phyloP scores from a whole-genome alignment of 352 stramenopile species.

The Pythium diclinum region DNA sequence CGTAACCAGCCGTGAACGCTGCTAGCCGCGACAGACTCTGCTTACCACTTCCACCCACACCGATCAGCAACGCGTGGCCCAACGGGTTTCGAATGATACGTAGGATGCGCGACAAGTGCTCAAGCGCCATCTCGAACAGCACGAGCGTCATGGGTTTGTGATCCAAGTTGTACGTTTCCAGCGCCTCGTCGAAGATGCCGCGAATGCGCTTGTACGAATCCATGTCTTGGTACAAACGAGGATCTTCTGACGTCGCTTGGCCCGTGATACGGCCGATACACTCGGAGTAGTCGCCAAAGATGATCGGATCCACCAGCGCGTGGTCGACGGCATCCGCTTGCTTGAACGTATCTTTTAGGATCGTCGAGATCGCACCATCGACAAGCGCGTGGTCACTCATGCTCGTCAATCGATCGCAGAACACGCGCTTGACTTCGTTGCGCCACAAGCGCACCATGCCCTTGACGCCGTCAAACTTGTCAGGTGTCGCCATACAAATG shows the following conservation, averaged over 20 bases:
- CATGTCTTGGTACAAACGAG: slow-evolving; percentile 93
- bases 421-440: slow-evolving; percentile 93
- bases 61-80: slow-evolving; percentile 92
- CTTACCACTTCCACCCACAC: slow-evolving; percentile 93
- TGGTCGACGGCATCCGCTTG: slow-evolving; percentile 48
- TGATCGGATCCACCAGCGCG: slow-evolving; percentile 74
- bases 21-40: slow-evolving; percentile 92
- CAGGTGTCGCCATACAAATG: slow-evolving; percentile 90
- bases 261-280: slow-evolving; percentile 71
- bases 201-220: slow-evolving; percentile 89
- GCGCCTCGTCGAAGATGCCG: slow-evolving; percentile 90
- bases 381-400: slow-evolving; percentile 84
- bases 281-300: slow-evolving; percentile 93
- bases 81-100: slow-evolving; percentile 91
- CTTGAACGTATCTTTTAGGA: slow-evolving; percentile 74
- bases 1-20: slow-evolving; percentile 91
- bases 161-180: slow-evolving; percentile 94
- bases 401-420: slow-evolving; percentile 91
- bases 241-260: slow-evolving; percentile 62
- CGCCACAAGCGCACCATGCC: slow-evolving; percentile 90
- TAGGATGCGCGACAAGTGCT: slow-evolving; percentile 91
- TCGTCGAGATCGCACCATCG: slow-evolving; percentile 63
- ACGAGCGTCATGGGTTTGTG: slow-evolving; percentile 95
- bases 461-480: slow-evolving; percentile 72
- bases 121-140: slow-evolving; percentile 95